These are phyloP conservation scores for Dendrocalamus sinicus DNA, from an alignment of 176 grass and related monocot species.

Conservation along the genomic window DNA sequence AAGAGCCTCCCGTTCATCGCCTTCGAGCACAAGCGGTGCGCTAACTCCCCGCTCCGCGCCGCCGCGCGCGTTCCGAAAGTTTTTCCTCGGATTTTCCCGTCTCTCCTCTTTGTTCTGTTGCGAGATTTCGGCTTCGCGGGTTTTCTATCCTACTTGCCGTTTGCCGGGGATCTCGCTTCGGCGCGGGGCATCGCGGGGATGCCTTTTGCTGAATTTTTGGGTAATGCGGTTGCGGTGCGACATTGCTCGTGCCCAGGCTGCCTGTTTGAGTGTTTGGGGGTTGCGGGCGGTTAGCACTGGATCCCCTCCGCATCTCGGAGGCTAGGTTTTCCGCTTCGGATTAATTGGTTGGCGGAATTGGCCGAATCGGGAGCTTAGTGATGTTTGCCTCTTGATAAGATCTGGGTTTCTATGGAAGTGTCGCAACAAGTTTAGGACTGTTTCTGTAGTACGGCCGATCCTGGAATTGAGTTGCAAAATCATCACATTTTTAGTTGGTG, in stretches of 20 bases:
- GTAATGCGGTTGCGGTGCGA: constrained; percentile 46
- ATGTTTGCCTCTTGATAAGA: constrained; percentile 12
- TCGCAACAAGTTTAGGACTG: neutral
- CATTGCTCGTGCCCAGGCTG: neutral
- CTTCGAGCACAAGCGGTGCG: constrained; percentile 89
- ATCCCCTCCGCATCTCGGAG: constrained; percentile 4
- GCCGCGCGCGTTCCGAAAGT: neutral
- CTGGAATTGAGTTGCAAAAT: constrained; percentile 9
- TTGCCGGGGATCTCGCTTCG: constrained; percentile 48
- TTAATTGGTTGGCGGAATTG: constrained; percentile 30
- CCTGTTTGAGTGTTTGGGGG: neutral
- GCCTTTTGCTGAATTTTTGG: neutral
- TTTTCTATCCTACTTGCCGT: neutral
- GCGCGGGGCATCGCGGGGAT: neutral
- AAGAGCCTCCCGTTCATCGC: constrained; percentile 90
- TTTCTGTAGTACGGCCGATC: neutral
- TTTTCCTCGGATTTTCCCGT: neutral
- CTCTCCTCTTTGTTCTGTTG: neutral
- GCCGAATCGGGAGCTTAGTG: neutral
- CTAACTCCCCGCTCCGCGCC: neutral
- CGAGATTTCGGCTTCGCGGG: neutral
- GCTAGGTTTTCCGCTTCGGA: constrained; percentile 23
- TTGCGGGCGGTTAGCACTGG: neutral
- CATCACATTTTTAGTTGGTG: neutral
- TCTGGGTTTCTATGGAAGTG: constrained; percentile 50